Base-by-base conservation (phyloP, 2,329 filamentous ascomycete species). In the Aspergillus sp. region DNA sequence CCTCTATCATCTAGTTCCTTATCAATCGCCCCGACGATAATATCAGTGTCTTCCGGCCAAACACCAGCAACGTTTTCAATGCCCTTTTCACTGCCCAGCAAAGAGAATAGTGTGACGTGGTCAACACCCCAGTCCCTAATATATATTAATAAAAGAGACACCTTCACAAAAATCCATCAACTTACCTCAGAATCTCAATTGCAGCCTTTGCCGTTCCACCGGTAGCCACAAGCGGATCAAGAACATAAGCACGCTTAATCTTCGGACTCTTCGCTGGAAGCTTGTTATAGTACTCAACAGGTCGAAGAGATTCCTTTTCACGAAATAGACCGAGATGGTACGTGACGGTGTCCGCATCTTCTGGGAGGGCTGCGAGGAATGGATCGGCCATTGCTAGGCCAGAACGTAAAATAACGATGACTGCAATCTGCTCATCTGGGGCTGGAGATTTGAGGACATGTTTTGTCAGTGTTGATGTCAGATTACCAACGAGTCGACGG, bases 301-400 rank as follows among this genome's bases (percentile, higher is more conserved):
- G 58, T 11, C 57, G 52, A 9, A 60, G 45, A 3, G 57, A 54
- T 1, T 44, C 44, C 31, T 54, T 48, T 30, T 61, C 58, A 5
- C 57, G 53, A 40, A 59, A 61, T 28, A 61, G 49, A 26, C 59
- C 59, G 40, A 61, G 50, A 40, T 61, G 59, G 35, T 60, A 59
- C 40, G 48, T 54, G 10, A 54, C 52, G 0, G 57, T 52, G 13
- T 60, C 55, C 43, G 56, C 33, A 49, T 53, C 42, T 56, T 47
- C 34, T 42, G 50, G 39, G 45, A 57, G 29, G 7, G 39, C 46
- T n/a, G 46, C 44, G 27, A 66, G 37, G 44, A 69, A 68, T 2
- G 62, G 46, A 32, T 69, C 66, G 26, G 55, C 57, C 67, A 70
- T 70, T 28, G 61, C 54, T 5, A 70, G 46, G 2, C 67, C 66